phyloP scores from a whole-genome alignment of 139 green algal genomes.

The Auxenochlorella pyrenoidosa region DNA sequence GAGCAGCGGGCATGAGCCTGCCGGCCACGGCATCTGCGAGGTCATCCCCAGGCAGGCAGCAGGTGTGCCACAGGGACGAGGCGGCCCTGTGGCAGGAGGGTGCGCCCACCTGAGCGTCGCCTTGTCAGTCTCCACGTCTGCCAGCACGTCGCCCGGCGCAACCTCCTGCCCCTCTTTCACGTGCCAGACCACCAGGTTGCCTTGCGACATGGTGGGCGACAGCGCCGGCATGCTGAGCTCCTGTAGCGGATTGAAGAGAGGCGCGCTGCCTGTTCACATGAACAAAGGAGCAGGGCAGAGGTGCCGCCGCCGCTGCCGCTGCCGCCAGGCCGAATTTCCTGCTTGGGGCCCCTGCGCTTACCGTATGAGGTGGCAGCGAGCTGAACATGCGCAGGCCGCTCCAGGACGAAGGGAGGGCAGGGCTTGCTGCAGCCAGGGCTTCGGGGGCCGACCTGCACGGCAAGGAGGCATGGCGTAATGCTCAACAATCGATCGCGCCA shows the following conservation, averaged over 20 bases:
- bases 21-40: too few relatives aligned
- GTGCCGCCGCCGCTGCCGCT: background rate
- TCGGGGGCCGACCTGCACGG: background rate
- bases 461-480: too few relatives aligned
- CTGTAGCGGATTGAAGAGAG: conserved; percentile 16
- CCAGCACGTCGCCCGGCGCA: conserved; percentile 81
- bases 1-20: too few relatives aligned
- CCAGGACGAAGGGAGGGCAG: background rate
- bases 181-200: conserved; percentile 68
- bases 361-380: conserved; percentile 37
- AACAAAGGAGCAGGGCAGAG: too few relatives aligned
- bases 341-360: background rate
- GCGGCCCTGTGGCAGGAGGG: background rate
- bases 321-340: background rate
- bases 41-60: too few relatives aligned
- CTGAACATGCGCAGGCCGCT: background rate
- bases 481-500: too few relatives aligned
- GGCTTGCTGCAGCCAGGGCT: background rate
- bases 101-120: conserved; percentile 63
- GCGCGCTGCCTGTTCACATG: background rate
- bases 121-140: conserved; percentile 97
- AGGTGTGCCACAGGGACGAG: too few relatives aligned
- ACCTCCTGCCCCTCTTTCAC: conserved; percentile 81
- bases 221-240: conserved; percentile 86
- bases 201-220: conserved; percentile 90